These are phyloP conservation scores for Omphalotus olearius DNA, from an alignment of 1,284 basidiomycete genomes.

Conservation along the genomic window DNA sequence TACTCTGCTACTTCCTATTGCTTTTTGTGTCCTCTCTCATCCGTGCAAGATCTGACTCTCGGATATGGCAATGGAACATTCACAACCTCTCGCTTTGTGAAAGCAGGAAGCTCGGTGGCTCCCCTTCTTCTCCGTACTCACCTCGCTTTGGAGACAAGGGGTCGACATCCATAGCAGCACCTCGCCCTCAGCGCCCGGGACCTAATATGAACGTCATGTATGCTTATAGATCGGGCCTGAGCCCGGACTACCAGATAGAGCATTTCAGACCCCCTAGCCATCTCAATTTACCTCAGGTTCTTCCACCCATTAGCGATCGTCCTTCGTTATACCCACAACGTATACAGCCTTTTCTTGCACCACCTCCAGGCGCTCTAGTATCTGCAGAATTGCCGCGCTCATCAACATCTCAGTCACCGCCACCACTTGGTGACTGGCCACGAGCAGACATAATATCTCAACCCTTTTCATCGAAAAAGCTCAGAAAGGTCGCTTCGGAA, in stretches of 20 bases:
- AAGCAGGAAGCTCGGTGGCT: constrained; percentile 28
- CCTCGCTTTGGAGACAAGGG: background rate
- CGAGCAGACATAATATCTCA: constrained; percentile 40
- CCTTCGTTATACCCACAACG: constrained; percentile 28
- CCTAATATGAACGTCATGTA: constrained; percentile 26
- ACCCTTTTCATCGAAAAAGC: constrained; percentile 12
- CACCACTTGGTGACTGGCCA: constrained; percentile 56
- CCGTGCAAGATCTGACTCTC: constrained; percentile 33
- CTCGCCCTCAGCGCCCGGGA: constrained; percentile 34
- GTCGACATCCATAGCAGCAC: constrained; percentile 32
- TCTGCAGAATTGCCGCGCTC: constrained; percentile 1
- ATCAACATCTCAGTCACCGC: constrained; percentile 11
- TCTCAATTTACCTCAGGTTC: no score
- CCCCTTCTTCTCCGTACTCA: constrained; percentile 17
- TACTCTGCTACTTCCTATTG: constrained; percentile 32
- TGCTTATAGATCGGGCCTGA: constrained; percentile 32
- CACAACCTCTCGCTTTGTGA: constrained; percentile 38
- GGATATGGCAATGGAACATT: constrained; percentile 51
- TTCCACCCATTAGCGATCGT: constrained; percentile 1
- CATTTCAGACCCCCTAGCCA: constrained; percentile 29
- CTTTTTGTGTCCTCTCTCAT: constrained; percentile 28
- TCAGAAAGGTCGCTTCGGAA: constrained; percentile 10
- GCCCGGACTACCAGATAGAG: constrained; percentile 44
- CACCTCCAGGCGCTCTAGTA: constrained; percentile 11
- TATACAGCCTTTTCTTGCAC: constrained; percentile 19